Percentiles rank a stretch among this genome's conserved stretches.
Conservation (phyloP, 2,329 filamentous ascomycete genomes). For the Aureobasidium sp. region DNA sequence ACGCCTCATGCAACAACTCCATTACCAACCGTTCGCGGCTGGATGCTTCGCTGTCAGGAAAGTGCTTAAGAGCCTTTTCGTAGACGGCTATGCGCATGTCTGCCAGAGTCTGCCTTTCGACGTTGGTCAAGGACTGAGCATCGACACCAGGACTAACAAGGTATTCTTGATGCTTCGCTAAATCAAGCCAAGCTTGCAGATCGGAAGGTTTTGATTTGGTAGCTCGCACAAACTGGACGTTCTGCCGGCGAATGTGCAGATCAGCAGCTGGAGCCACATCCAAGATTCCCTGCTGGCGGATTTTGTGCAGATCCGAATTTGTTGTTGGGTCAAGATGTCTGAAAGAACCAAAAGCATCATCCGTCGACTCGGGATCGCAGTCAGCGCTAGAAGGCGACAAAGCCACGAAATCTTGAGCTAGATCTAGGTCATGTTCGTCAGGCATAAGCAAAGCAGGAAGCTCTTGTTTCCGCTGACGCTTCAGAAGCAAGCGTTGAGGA, state of each 20-base stretch:
- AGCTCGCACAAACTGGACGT: conserved; percentile 54
- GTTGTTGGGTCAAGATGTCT: neutral
- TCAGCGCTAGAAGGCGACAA: conserved; percentile 10
- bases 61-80: conserved; percentile 63
- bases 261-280: conserved; percentile 18
- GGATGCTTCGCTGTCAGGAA: conserved; percentile 32
- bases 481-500: conserved; percentile 28
- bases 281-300: neutral
- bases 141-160: conserved; percentile 50
- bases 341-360: neutral
- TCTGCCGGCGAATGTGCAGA: conserved; percentile 41
- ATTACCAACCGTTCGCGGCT: conserved; percentile 57
- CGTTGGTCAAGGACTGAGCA: conserved; percentile 44
- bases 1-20: conserved; percentile 65
- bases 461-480: conserved; percentile 42
- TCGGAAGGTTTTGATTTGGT: conserved; percentile 62
- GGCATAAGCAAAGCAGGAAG: conserved; percentile 25
- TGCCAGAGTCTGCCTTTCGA: conserved; percentile 62
- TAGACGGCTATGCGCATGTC: conserved; percentile 77
- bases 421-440: conserved; percentile 1
- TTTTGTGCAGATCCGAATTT: neutral
- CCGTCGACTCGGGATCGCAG: neutral
- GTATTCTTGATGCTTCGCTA: conserved; percentile 71
- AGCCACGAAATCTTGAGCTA: neutral
- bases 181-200: conserved; percentile 64